Evolutionary conservation across 2,329 filamentous ascomycete species (phyloP), one percentile per base, ranked within the genome.

Genomic region (Colletotrichum siamense): DNA sequence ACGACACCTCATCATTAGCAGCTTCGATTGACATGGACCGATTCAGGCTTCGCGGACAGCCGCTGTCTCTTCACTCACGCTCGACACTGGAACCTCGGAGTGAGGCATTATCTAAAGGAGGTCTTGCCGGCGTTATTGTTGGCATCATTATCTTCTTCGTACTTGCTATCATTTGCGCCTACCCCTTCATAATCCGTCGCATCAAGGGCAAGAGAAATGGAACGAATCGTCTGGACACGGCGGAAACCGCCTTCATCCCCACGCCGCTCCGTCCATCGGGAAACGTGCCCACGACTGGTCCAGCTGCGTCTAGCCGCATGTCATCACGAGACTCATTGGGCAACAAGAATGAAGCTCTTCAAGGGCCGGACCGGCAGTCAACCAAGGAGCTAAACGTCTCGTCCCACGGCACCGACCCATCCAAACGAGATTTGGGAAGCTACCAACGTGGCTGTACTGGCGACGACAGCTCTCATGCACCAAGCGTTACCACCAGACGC

Each of bases 121-220:
- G 82, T 64, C 82, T 86, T 65, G 86, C 85, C 3, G 86, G 86
- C 44, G 80, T 85, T 68, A 82, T 83, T 30, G 79, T 87, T 59
- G 86, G 86, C 36, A 79, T 82, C 67, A 69, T 85, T 55, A 75
- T 86, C 61, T 84, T 80, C 57, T 77, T 82, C 61, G 80, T 78
- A 16, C 81, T 87, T 15, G 73, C 85, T 64, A 77, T 81, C 67
- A 77, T 87, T 44, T 87, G 86, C 69, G 81, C 86, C 52, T 87
- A 87, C 69, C 86, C 86, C 16, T 81, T 87, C 70, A 76, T 87
- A 49, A 79, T 87, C 63, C 79, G 83, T 61, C 79, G 75, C n/a
- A 71, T 83, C 68, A 34, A 80, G 73, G 81, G 81, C 64, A 80
- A 81, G 44, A 80, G 76, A 69, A 78, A 79, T 65, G 77, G 63